A percentile compares a stretch with the other conserved stretches of the same genome.
Evolutionary conservation across 2,329 filamentous ascomycete genomes (phyloP).

Genomic region (Chrysoporthe puriensis): DNA sequence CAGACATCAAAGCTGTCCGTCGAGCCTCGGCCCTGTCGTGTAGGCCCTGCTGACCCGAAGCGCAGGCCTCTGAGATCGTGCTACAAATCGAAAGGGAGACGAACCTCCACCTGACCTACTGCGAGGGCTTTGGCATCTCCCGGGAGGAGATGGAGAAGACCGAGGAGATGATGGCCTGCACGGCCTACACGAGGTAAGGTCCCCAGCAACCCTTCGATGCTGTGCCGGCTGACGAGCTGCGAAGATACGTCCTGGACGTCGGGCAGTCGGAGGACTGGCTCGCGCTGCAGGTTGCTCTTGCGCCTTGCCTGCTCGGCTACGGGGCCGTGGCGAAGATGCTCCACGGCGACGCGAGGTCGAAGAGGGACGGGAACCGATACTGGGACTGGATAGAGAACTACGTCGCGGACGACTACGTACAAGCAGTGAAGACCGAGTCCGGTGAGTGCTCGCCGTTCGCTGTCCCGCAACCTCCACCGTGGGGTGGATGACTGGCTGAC

Average conservation of each 20-base stretch:
- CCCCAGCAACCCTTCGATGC: slow-evolving; percentile 40
- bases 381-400: slow-evolving; percentile 94
- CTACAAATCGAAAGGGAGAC: slow-evolving; percentile 80
- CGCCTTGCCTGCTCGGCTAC: slow-evolving; percentile 91
- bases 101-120: slow-evolving; percentile 80
- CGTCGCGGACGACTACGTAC: slow-evolving; percentile 75
- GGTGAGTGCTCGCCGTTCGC: slow-evolving; percentile 51
- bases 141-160: slow-evolving; percentile 72
- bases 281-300: slow-evolving; percentile 80
- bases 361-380: slow-evolving; percentile 71
- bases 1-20: slow-evolving; percentile 71
- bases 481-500: neutral
- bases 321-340: slow-evolving; percentile 76
- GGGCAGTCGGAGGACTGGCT: slow-evolving; percentile 88
- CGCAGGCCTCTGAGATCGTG: slow-evolving; percentile 60
- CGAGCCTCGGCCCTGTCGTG: too few species aligned
- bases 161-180: slow-evolving; percentile 61
- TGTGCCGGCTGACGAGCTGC: slow-evolving; percentile 20
- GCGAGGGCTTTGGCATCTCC: slow-evolving; percentile 76
- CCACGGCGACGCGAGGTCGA: slow-evolving; percentile 63
- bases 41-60: neutral
- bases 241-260: slow-evolving; percentile 80
- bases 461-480: neutral
- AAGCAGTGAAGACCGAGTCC: slow-evolving; percentile 71
- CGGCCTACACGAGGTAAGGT: slow-evolving; percentile 59